Conservation (phyloP, 306 rosid species). For the Trifolium dubium region DNA sequence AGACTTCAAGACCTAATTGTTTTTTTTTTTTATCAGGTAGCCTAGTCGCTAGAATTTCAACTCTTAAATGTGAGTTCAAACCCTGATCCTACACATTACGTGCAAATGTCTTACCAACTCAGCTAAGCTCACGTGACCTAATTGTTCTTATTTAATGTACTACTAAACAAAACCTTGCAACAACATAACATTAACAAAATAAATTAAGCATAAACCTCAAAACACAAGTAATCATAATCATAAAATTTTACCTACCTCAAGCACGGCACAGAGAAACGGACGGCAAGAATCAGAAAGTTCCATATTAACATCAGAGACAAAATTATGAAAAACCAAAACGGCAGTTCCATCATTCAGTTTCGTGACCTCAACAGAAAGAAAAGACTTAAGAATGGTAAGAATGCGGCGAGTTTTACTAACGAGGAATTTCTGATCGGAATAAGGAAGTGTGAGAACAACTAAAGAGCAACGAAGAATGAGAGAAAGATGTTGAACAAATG, state of each 20-base stretch:
- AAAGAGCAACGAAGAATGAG: constrained; percentile 67
- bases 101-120: too few relatives aligned
- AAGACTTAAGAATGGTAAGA: constrained; percentile 45
- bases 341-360: constrained; percentile 39
- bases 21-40: too few relatives aligned
- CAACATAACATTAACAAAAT: background rate
- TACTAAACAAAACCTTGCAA: background rate
- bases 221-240: background rate
- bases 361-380: constrained; percentile 41
- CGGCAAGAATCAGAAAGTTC: constrained; percentile 54
- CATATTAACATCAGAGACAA: constrained; percentile 45
- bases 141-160: background rate
- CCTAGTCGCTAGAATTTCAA: too few relatives aligned
- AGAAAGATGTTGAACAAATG: constrained; percentile 51
- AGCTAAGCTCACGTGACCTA: too few relatives aligned
- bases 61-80: too few relatives aligned
- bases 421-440: constrained; percentile 43
- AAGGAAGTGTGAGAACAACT: constrained; percentile 50
- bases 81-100: too few relatives aligned
- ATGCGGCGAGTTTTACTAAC: constrained; percentile 49
- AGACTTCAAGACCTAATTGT: too few relatives aligned
- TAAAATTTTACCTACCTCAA: constrained; percentile 57
- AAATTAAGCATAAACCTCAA: background rate
- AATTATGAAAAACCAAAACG: constrained; percentile 46
- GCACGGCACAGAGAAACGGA: constrained; percentile 62